Evolutionary conservation across 2,329 filamentous ascomycete genomes (phyloP), one percentile per base, ranked within the genome.

Genomic region (Helicocarpus griseus): DNA sequence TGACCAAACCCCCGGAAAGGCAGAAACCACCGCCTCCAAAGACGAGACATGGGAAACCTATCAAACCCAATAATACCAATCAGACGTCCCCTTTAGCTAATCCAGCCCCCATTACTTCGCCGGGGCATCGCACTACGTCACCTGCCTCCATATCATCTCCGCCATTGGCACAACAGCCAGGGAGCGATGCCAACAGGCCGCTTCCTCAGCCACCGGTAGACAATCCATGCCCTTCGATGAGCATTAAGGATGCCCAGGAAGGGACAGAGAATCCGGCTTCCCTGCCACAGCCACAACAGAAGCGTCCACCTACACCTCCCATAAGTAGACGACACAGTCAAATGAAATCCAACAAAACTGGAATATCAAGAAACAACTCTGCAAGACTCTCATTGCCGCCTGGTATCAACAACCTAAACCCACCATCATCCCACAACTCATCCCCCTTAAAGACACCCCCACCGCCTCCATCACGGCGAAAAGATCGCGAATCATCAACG

Each of bases 11-110:
- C 19, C 63, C 55, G 54, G 59, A 76, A 57, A 86, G 84, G 63
- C 82, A 80, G 67, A 80, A 80, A 56, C 85, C 85, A 13, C 86
- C 87, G 4, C 85, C 85, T 5, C 86, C 86, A 9, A 88, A 79
- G 62, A 89, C 85, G 48, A 81, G 86, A 50, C 86, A 90, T 69
- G 88, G 88, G 4, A 90, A 85, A 66, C 76, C 83, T 17, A 85
- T 91, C 57, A 81, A 76, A 57, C 65, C 50, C 52, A 63, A 65
- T 56, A 29, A 24, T 13, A 8, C 24, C 17, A 17, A 17, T 7
- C 28, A 38, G 28, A 6, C 48, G 24, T 43, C 48, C 26, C 44
- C 44, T 35, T 29, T 49, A 14, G 19, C 14, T 43, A 24, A 36
- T 24, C 21, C 28, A 31, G 8, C 35, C 3, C 19, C 47, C 26